These are phyloP conservation scores for Chrysoporthe cubensis DNA, from an alignment of 2,329 filamentous ascomycete species.

Conservation along the genomic window DNA sequence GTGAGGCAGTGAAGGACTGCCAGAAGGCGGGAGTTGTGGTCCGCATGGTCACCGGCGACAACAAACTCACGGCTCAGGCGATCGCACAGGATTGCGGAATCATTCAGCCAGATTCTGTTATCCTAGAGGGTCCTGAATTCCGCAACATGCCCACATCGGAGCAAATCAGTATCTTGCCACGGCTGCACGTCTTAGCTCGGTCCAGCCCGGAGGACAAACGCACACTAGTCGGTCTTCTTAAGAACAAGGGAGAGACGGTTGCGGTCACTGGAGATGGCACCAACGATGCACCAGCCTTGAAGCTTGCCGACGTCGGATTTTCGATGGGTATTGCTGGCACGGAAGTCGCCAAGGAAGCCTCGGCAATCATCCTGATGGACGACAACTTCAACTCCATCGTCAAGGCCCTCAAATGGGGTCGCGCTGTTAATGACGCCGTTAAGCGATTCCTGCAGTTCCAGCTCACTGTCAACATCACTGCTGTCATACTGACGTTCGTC, in stretches of 20 bases:
- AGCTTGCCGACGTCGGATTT: constrained; percentile 69
- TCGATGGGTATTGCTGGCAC: constrained; percentile 71
- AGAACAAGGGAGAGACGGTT: constrained; percentile 75
- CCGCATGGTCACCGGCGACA: constrained; percentile 86
- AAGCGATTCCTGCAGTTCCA: constrained; percentile 79
- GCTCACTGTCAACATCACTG: constrained; percentile 89
- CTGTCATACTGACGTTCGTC: constrained; percentile 84
- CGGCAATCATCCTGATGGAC: constrained; percentile 69
- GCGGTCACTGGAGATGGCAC: constrained; percentile 78
- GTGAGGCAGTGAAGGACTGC: constrained; percentile 72
- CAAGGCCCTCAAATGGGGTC: constrained; percentile 70
- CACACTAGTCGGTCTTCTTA: constrained; percentile 71
- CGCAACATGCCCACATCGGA: constrained; percentile 69
- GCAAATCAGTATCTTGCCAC: constrained; percentile 69
- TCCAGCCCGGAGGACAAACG: constrained; percentile 80
- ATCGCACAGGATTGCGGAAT: constrained; percentile 82
- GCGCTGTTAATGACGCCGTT: constrained; percentile 76
- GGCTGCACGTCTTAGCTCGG: constrained; percentile 71
- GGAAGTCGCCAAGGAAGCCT: constrained; percentile 70
- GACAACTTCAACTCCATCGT: constrained; percentile 71
- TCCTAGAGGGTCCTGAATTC: constrained; percentile 81
- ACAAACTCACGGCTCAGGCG: constrained; percentile 76
- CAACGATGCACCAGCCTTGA: constrained; percentile 68
- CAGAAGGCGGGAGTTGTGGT: constrained; percentile 78
- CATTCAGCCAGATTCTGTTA: constrained; percentile 66